phyloP scores from a whole-genome alignment of 2,329 filamentous ascomycete species.

The Chaetothyriales sp. region DNA sequence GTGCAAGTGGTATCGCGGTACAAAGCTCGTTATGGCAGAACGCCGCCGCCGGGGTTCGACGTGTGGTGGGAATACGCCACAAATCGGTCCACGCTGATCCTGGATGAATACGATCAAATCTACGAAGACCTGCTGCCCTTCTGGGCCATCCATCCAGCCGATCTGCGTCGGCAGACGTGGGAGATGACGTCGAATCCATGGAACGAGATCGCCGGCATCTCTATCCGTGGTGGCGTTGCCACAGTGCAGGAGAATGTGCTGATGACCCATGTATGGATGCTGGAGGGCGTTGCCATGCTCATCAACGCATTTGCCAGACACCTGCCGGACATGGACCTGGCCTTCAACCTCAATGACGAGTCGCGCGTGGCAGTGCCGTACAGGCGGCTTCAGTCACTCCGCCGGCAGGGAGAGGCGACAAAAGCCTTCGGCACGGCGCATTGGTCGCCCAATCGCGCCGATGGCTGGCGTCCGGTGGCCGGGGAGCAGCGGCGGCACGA shows the following conservation, averaged over 20 bases:
- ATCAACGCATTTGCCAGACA: slow-evolving; percentile 40
- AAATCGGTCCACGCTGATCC: slow-evolving; percentile 37
- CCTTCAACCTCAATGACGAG: slow-evolving; percentile 50
- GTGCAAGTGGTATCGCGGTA: slow-evolving; percentile 39
- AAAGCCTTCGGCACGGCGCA: slow-evolving; percentile 7
- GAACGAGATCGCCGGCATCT: slow-evolving; percentile 44
- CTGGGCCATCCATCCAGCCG: slow-evolving; percentile 36
- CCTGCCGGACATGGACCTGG: slow-evolving; percentile 51
- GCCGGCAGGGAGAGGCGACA: slow-evolving; percentile 17
- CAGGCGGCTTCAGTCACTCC: slow-evolving; percentile 28
- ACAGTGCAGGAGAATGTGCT: slow-evolving; percentile 37
- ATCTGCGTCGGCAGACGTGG: slow-evolving; percentile 40
- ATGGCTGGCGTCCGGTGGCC: slow-evolving; percentile 27
- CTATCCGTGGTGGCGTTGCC: slow-evolving; percentile 40
- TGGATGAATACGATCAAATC: slow-evolving; percentile 50
- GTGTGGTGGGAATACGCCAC: slow-evolving; percentile 46
- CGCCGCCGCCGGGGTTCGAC: slow-evolving; percentile 48
- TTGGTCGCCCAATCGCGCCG: slow-evolving; percentile 27
- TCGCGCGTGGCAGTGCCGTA: slow-evolving; percentile 43
- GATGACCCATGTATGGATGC: slow-evolving; percentile 46
- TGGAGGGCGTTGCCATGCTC: slow-evolving; percentile 40
- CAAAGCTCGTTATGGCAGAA: slow-evolving; percentile 37
- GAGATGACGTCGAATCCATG: slow-evolving; percentile 40
- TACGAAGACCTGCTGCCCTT: slow-evolving; percentile 44
- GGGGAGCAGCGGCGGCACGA: slow-evolving; percentile 24